Evolutionary conservation across 495 filamentous ascomycete genomes (phyloP), one percentile per base, ranked within the genome.

Genomic region (Physcia stellaris): DNA sequence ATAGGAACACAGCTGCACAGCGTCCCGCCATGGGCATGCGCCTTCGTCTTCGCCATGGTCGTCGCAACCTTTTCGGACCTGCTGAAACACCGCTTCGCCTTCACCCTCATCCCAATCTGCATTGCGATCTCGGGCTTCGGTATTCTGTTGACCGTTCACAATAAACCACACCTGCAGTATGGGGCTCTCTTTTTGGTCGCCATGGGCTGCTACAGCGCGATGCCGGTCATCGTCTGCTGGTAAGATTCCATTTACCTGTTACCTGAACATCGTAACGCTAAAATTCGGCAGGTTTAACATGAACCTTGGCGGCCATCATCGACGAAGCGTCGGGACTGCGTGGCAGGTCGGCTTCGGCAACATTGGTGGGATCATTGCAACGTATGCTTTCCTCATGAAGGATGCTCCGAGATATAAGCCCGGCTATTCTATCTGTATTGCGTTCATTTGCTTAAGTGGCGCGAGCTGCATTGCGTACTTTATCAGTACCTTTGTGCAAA

Each of bases 341-440:
- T 94, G 80, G 80, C 86, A 94, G 54, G 63, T 95, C 30, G 86
- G 81, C 0, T 92, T 92, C 46, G 88, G 88, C n/a, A 94, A 95
- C 48, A 80, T 86, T 43, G 87, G 86, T 26, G 90, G 88, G 11
- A 92, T 98, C 46, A 86, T 95, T 39, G 71, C 88, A 0, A 87
- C 85, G 0, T 95, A 80, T 58, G 66, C 76, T 0, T 98, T 96
- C 57, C 47, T 90, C 18, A 47, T 54, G 5, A 75, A 67, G 32
- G 84, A 95, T 53, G 75, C 71, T 2, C 80, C 81, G 4, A 50
- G 62, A 2, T 94, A 79, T 55, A 74, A 61, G 11, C 70, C 70
- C 16, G 90, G 90, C 0, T 94, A 88, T 59, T 64, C 63, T 23
- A 83, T 95, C 43, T 82, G 77, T 50, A 56, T 95, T 3, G 74